These are phyloP conservation scores for Chrysoporthe deuterocubensis DNA, from an alignment of 2,329 filamentous ascomycete genomes.

Conservation along the genomic window DNA sequence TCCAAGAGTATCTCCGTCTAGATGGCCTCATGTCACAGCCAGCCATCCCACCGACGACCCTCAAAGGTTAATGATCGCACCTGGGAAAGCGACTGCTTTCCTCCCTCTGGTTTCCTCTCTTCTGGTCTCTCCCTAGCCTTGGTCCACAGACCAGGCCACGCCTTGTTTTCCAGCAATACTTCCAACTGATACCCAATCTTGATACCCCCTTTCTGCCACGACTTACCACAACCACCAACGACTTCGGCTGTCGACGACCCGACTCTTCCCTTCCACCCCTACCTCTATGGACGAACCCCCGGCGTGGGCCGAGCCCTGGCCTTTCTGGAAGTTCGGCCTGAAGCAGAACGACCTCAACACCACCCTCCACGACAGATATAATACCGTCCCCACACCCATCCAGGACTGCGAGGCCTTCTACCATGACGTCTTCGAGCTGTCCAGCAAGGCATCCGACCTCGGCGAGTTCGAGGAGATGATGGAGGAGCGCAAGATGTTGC, in stretches of 20 bases:
- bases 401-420: constrained; percentile 65
- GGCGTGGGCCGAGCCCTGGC: constrained; percentile 50
- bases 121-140: constrained; percentile 30
- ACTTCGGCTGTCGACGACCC: neutral
- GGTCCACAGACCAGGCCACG: constrained; percentile 25
- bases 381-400: constrained; percentile 59
- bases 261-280: constrained; percentile 2
- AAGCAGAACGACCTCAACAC: constrained; percentile 62
- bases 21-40: constrained; percentile 37
- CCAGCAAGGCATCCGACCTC: constrained; percentile 51
- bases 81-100: constrained; percentile 32
- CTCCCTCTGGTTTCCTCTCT: constrained; percentile 30
- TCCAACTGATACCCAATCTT: constrained; percentile 28
- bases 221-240: neutral
- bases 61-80: constrained; percentile 26
- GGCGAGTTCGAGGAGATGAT: constrained; percentile 60
- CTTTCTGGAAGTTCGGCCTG: constrained; percentile 67
- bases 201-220: constrained; percentile 22
- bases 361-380: constrained; percentile 63
- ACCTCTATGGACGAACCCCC: constrained; percentile 57
- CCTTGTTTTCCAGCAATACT: constrained; percentile 24
- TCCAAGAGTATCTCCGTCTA: constrained; percentile 32
- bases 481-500: constrained; percentile 56
- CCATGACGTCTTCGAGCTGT: constrained; percentile 64
- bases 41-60: constrained; percentile 31